Evolutionary conservation across 2,329 filamentous ascomycete genomes (phyloP).

Genomic region (Cladophialophora chaetospira): DNA sequence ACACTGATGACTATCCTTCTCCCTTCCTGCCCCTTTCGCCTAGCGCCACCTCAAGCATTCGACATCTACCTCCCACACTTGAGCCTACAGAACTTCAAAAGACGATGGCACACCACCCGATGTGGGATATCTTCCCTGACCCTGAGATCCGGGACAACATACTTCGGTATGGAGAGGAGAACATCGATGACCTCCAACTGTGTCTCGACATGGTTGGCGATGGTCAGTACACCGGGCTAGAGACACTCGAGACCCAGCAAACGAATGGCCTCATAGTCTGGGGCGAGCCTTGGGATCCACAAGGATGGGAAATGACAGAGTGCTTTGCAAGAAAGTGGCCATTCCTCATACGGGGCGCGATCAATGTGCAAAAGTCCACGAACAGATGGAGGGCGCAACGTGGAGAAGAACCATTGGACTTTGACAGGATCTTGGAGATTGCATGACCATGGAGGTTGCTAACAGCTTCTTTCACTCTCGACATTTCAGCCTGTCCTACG

Average conservation of each 20-base stretch:
- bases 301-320: conserved; percentile 53
- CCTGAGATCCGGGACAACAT: conserved; percentile 46
- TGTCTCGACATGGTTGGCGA: conserved; percentile 43
- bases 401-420: conserved; percentile 26
- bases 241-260: conserved; percentile 10
- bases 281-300: conserved; percentile 50
- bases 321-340: conserved; percentile 51
- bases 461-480: background rate
- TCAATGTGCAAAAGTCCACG: conserved; percentile 18
- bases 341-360: conserved; percentile 18
- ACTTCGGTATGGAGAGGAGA: conserved; percentile 36
- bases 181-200: conserved; percentile 40
- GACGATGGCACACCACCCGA: conserved; percentile 45
- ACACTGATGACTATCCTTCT: conserved; percentile 30
- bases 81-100: conserved; percentile 45
- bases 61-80: conserved; percentile 35
- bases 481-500: too few relatives aligned
- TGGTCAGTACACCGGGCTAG: background rate
- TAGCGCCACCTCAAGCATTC: conserved; percentile 22
- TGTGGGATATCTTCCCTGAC: conserved; percentile 42
- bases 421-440: conserved; percentile 20
- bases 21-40: conserved; percentile 27
- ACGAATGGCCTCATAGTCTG: conserved; percentile 49
- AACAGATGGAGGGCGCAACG: conserved; percentile 25
- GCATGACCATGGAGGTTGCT: background rate